Percentiles rank a stretch among this genome's conserved stretches.
phyloP scores from a whole-genome alignment of 768 basidiomycete genomes.

The Lyophyllum semitale region DNA sequence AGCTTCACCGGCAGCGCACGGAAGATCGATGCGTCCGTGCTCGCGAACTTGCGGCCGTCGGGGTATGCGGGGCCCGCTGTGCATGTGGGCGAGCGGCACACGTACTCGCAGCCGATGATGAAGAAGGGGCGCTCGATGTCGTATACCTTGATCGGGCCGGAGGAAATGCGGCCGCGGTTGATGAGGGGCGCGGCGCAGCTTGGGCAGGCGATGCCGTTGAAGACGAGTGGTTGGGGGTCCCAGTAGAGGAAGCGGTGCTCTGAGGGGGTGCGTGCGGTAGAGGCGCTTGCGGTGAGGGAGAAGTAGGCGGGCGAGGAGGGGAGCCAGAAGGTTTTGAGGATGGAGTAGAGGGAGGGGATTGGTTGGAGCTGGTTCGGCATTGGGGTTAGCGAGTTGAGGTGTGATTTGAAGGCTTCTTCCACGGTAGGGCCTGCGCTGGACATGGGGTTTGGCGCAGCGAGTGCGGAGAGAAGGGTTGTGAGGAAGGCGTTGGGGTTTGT shows the following conservation, averaged over 20 bases:
- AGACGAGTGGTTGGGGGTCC: constrained; percentile 82
- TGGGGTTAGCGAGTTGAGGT: constrained; percentile 65
- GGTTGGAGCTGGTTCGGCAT: constrained; percentile 46
- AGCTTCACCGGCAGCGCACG: constrained; percentile 68
- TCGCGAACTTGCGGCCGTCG: constrained; percentile 69
- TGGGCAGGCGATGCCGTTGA: constrained; percentile 80
- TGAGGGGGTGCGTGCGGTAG: constrained; percentile 65
- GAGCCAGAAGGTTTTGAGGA: constrained; percentile 84
- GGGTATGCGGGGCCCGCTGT: constrained; percentile 36
- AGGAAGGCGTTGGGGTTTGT: constrained; percentile 61
- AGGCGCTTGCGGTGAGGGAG: constrained; percentile 71
- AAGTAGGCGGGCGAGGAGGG: constrained; percentile 80
- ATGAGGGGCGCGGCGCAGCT: constrained; percentile 57
- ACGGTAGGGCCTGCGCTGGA: constrained; percentile 63
- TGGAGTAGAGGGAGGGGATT: constrained; percentile 73
- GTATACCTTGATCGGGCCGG: constrained; percentile 77
- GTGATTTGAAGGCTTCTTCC: constrained; percentile 79
- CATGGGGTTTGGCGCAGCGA: constrained; percentile 65
- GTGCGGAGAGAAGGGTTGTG: constrained; percentile 52
- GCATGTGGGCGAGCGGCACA: constrained; percentile 58
- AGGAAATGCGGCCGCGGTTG: constrained; percentile 73
- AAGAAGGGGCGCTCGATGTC: constrained; percentile 82
- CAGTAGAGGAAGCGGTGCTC: constrained; percentile 84
- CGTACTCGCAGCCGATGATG: constrained; percentile 83
- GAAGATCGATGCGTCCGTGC: constrained; percentile 72